Conservation (phyloP, 257 asterid species). For the Fraxinus pennsylvanica region DNA sequence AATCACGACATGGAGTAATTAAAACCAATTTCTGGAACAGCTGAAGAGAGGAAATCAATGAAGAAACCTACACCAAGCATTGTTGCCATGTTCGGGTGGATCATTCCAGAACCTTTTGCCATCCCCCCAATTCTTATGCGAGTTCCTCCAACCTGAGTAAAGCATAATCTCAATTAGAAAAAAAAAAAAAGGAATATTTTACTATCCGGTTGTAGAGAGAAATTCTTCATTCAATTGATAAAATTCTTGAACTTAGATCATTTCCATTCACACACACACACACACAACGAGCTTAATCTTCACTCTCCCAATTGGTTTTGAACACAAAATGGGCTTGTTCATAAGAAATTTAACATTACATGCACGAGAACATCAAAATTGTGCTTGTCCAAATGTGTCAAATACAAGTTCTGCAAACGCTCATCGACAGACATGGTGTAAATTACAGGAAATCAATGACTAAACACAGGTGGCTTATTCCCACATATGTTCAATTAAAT, state of each 20-base stretch:
- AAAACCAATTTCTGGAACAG: slow-evolving; percentile 6
- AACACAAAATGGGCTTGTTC: slow-evolving; percentile 6
- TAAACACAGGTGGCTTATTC: not conserved
- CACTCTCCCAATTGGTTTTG: not conserved
- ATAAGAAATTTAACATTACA: not conserved
- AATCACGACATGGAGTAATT: slow-evolving; percentile 24
- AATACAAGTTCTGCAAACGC: slow-evolving; percentile 15
- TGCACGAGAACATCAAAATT: not conserved
- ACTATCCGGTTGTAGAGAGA: not conserved
- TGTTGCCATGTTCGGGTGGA: slow-evolving; percentile 99
- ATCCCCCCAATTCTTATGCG: slow-evolving; percentile 80
- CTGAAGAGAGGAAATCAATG: slow-evolving; percentile 10
- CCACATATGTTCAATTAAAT: not conserved
- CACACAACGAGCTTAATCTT: slow-evolving; percentile 14
- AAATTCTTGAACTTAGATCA: not conserved
- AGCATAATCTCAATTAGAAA: slow-evolving; percentile 12
- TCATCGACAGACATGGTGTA: not conserved
- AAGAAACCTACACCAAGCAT: slow-evolving; percentile 84
- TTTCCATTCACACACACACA: slow-evolving; percentile 10
- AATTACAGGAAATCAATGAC: not conserved
- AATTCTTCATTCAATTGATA: slow-evolving; percentile 4
- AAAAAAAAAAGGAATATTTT: slow-evolving; percentile 6
- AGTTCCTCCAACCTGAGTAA: slow-evolving; percentile 69
- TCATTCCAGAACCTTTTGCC: slow-evolving; percentile 99
- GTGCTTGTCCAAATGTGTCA: not conserved